Base-by-base conservation (phyloP, 805 yeast genomes). In the Suhomyces faveliae region DNA sequence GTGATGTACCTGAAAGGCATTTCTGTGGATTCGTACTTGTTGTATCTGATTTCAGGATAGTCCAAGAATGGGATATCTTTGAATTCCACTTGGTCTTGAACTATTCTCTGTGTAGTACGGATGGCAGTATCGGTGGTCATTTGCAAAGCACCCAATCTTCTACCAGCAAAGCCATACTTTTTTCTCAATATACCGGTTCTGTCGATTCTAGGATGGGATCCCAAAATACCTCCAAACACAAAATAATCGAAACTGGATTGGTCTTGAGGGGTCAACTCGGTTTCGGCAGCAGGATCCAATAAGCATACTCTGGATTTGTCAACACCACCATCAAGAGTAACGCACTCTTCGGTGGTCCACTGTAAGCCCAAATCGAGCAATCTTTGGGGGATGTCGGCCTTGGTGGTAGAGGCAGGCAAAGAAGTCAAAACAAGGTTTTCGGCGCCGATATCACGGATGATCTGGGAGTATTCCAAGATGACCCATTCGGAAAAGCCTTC, bases 111-210 rank as follows among this genome's bases (percentile, higher is more conserved):
- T 1, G 97, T 89, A 15, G 96, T 89, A 66, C 99, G 80, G 27
- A 94, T 85, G 0, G 98, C 98, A 1, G 99, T 92, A 63, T 92
- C 99, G 0, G 99, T 92, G 13, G 98, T 89, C 98, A 92, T 94
- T 64, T 92, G 99, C 55, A 86, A 79, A 44, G 74, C 79, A 2
- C 97, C 98, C 45, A 92, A 74, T 63, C 96, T 79, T 70, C 94
- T 83, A 7, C 97, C 96, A 0, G 80, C 82, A 60, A 90, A 84
- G 0, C 96, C 96, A 56, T 90, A 84, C 59, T 87, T 85, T 35
- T 66, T 67, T 59, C 96, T 79, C 51, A 92, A 77, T 60, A 91
- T 94, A 2, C 91, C 94, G 2, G 99, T 92, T 67, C 98, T 83
- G 64, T 92, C 98, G 59, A 95, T 79, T 54, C 89, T 85, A 6